These are phyloP conservation scores for Forsythia suspensa DNA, from an alignment of 257 asterid species.

Conservation along the genomic window DNA sequence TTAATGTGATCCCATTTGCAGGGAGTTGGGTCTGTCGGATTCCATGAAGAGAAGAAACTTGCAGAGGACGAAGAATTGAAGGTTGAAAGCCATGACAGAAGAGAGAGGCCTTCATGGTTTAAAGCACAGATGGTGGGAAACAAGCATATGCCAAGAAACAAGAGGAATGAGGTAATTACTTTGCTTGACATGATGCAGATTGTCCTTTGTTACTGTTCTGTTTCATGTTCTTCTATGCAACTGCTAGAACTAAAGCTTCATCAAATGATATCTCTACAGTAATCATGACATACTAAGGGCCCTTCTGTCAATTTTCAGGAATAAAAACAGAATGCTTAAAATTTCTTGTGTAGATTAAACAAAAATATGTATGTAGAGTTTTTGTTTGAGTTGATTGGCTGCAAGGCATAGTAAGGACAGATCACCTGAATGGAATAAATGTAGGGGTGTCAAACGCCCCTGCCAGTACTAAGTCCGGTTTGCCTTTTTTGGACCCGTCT, in stretches of 20 bases:
- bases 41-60: conserved; percentile 59
- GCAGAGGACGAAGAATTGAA: conserved; percentile 54
- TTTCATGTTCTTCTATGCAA: conserved; percentile 30
- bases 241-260: neutral
- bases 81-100: conserved; percentile 63
- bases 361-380: conserved; percentile 5
- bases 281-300: conserved; percentile 25
- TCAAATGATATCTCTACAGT: conserved; percentile 23
- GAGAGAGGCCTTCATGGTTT: conserved; percentile 63
- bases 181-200: conserved; percentile 50
- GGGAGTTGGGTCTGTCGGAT: conserved; percentile 43
- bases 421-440: conserved; percentile 16
- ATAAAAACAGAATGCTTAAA: neutral
- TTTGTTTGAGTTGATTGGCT: neutral
- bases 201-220: conserved; percentile 24
- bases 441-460: conserved; percentile 10
- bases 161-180: conserved; percentile 33
- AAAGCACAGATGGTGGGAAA: conserved; percentile 41
- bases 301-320: conserved; percentile 12
- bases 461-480: neutral
- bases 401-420: conserved; percentile 5
- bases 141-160: conserved; percentile 36
- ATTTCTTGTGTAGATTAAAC: conserved; percentile 8
- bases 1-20: conserved; percentile 69
- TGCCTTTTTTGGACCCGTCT: neutral